Evolutionary conservation across 2,329 filamentous ascomycete genomes (phyloP).

Genomic region (Lasiodiplodia hormozganensis): DNA sequence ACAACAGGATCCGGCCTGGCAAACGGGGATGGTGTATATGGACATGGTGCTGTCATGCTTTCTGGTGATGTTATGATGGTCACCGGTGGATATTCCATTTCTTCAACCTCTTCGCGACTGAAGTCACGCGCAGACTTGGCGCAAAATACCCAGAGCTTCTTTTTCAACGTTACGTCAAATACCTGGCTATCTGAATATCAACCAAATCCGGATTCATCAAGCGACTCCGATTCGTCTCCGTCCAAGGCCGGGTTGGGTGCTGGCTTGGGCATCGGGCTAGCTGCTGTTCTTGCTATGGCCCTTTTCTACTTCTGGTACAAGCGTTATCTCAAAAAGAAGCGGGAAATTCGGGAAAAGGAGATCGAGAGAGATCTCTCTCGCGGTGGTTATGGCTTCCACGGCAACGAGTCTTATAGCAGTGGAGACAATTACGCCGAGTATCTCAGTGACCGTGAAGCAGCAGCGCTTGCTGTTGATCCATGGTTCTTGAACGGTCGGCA

Average conservation of each 20-base stretch:
- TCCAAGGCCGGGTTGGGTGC: slow-evolving; percentile 55
- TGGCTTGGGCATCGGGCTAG: slow-evolving; percentile 53
- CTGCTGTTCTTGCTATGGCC: slow-evolving; percentile 50
- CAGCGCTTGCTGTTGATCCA: slow-evolving; percentile 18
- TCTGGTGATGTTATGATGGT: slow-evolving; percentile 68
- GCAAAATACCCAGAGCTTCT: slow-evolving; percentile 56
- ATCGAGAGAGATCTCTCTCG: slow-evolving; percentile 58
- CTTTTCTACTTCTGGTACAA: slow-evolving; percentile 57
- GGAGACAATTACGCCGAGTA: slow-evolving; percentile 9
- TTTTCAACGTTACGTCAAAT: slow-evolving; percentile 68
- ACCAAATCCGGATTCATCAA: slow-evolving; percentile 44
- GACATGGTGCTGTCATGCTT: slow-evolving; percentile 67
- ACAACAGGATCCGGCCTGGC: slow-evolving; percentile 53
- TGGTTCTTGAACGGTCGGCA: slow-evolving; percentile 32
- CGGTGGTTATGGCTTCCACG: slow-evolving; percentile 53
- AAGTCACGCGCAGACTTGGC: slow-evolving; percentile 45
- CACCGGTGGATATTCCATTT: slow-evolving; percentile 63
- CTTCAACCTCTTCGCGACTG: slow-evolving; percentile 44
- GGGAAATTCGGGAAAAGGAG: slow-evolving; percentile 59
- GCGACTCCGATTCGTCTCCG: slow-evolving; percentile 42
- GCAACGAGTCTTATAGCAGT: background rate
- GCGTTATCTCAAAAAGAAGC: slow-evolving; percentile 48
- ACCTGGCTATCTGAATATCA: slow-evolving; percentile 65
- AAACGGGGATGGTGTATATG: slow-evolving; percentile 61
- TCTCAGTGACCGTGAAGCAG: slow-evolving; percentile 19